Evolutionary conservation across 345 rosid species (phyloP), one percentile per base, ranked within the genome.

Genomic region (Capsella bursapastoris): DNA sequence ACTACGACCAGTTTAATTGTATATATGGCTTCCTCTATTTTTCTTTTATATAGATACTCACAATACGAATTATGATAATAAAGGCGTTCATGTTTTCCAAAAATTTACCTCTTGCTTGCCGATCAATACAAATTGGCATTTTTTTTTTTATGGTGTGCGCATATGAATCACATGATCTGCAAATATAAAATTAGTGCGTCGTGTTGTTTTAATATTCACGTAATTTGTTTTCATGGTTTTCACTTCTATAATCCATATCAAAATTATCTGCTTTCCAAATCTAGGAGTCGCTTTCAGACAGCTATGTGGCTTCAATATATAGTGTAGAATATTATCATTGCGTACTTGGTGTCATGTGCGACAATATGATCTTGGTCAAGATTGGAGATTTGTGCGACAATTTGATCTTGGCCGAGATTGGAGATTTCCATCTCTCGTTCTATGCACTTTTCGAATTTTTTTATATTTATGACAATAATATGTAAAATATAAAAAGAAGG

Each of bases 341-440:
- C 47, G 45, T 49, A 65, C 47, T 49, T 49, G 13, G 47, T 50
- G 35, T 16, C 59, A 51, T 66, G 71, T 37, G 60, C 58, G 22
- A 66, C 71, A 38, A 8, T 66, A 2, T 51, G 37, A 51, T 66
- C 48, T 35, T 47, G 56, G 57, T 51, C 25, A 25, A 35, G 13
- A 40, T 12, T 2, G 35, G 59, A 51, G 25, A 34, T 48, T 48
- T 13, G 25, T 22, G 25, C 25, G 25, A 66, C 71, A 38, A 9
- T 66, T 4, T 51, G 37, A 51, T 66, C 48, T 35, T 47, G 56
- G 57, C 25, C 25, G 35, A 35, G 13, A 40, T 12, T 2, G 35
- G 59, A 51, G 25, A 34, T 48, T 48, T 13, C 22, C 38, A n/a
- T 47, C 32, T 40, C 44, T 45, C 15, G 55, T 64, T 47, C 16